These are phyloP conservation scores for Rhizopogon vesiculosus DNA, from an alignment of 768 basidiomycete genomes.

Conservation along the genomic window DNA sequence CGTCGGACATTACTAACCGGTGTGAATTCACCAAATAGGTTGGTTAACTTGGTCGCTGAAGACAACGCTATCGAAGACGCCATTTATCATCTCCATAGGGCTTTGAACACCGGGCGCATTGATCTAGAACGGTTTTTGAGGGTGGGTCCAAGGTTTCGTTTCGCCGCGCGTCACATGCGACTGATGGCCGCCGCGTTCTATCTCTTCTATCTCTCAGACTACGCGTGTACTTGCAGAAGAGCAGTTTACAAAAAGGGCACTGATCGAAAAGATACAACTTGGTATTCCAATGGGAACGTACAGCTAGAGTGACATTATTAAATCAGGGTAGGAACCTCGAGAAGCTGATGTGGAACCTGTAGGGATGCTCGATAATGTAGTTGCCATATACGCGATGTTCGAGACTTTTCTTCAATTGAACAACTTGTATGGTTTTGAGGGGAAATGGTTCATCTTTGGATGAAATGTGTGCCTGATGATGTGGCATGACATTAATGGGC, in stretches of 20 bases:
- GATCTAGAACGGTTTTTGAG: conserved; percentile 94
- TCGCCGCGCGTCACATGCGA: conserved; percentile 13
- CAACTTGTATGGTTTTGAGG: not conserved
- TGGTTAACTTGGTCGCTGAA: conserved; percentile 97
- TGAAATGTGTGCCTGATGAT: not conserved
- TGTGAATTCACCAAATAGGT: conserved; percentile 39
- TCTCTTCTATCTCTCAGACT: conserved; percentile 40
- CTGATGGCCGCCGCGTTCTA: conserved; percentile 9
- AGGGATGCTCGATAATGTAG: conserved; percentile 29
- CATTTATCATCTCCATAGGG: conserved; percentile 93
- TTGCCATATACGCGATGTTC: conserved; percentile 33
- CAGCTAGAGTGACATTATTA: conserved; percentile 32
- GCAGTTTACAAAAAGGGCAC: conserved; percentile 94
- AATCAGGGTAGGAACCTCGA: conserved; percentile 23
- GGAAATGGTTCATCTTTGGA: not conserved
- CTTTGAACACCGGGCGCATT: conserved; percentile 84
- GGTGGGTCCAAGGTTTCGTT: conserved; percentile 40
- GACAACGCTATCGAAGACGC: conserved; percentile 99
- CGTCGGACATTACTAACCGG: conserved; percentile 12
- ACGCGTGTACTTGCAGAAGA: conserved; percentile 88
- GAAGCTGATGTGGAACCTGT: conserved; percentile 20
- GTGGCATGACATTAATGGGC: not conserved
- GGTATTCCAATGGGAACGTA: conserved; percentile 50
- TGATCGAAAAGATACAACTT: conserved; percentile 84
- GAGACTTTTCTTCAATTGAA: conserved; percentile 17